These are phyloP conservation scores for Penicillium italicum DNA, from an alignment of 2,329 filamentous ascomycete species.

Conservation along the genomic window DNA sequence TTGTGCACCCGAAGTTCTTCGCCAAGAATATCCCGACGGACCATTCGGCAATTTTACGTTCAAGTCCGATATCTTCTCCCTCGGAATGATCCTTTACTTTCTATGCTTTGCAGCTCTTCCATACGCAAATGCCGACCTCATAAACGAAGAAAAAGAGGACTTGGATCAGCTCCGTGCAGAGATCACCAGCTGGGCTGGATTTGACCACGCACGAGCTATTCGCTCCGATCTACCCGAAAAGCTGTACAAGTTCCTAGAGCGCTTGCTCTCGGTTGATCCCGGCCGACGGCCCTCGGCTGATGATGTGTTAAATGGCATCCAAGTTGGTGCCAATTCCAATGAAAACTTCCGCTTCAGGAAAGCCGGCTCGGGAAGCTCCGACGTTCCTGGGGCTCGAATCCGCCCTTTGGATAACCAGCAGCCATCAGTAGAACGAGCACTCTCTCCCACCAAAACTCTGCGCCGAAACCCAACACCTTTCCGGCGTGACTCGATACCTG, in stretches of 20 bases:
- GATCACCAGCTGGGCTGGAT: conserved; percentile 82
- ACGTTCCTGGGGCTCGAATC: conserved; percentile 37
- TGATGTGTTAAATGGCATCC: conserved; percentile 77
- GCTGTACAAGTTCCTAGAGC: conserved; percentile 79
- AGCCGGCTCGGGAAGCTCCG: conserved; percentile 30
- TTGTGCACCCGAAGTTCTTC: conserved; percentile 90
- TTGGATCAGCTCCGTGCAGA: conserved; percentile 79
- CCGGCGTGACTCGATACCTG: conserved; percentile 28
- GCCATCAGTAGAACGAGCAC: conserved; percentile 26
- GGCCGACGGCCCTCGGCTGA: conserved; percentile 74
- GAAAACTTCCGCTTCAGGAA: conserved; percentile 42
- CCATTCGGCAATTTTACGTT: conserved; percentile 89
- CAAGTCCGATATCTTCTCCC: conserved; percentile 96
- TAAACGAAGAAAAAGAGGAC: conserved; percentile 90
- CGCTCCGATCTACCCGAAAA: conserved; percentile 80
- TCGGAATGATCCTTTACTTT: conserved; percentile 98
- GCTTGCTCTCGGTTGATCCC: conserved; percentile 73
- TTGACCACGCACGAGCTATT: conserved; percentile 70
- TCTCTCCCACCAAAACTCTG: conserved; percentile 28
- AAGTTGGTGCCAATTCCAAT: conserved; percentile 57
- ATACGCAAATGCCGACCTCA: conserved; percentile 75
- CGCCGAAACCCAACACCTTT: conserved; percentile 20
- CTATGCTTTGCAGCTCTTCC: conserved; percentile 91
- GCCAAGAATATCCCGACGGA: conserved; percentile 59
- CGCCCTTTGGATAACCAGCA: conserved; percentile 40